Evolutionary conservation across 164 flowering plant genomes (phyloP).

Genomic region (Magnolia sinica): DNA sequence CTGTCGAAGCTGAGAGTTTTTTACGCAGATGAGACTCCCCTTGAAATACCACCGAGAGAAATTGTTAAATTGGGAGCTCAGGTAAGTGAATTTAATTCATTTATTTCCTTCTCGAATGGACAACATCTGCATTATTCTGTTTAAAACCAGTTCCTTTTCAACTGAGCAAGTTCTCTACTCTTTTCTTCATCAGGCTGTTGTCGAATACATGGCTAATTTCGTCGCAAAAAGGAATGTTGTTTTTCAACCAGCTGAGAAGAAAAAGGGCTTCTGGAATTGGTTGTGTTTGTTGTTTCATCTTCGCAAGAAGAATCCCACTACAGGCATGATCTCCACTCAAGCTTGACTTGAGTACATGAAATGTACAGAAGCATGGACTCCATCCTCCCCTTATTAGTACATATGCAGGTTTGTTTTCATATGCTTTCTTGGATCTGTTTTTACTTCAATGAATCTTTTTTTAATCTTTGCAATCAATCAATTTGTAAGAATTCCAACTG

Average conservation of each 20-base stretch:
- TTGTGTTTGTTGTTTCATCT: constrained; percentile 25
- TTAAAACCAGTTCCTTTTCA: background rate
- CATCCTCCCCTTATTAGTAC: background rate
- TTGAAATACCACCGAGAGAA: constrained; percentile 66
- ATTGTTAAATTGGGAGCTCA: constrained; percentile 57
- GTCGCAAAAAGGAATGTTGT: constrained; percentile 18
- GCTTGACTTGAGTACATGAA: background rate
- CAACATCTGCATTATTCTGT: background rate
- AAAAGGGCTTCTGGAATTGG: constrained; percentile 41
- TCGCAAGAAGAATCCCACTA: constrained; percentile 6
- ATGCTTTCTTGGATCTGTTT: background rate
- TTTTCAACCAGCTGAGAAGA: constrained; percentile 20
- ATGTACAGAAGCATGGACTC: background rate
- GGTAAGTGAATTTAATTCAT: constrained; percentile 28
- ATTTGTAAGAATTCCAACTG: constrained; percentile 2
- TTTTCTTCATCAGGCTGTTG: constrained; percentile 45
- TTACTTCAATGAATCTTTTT: background rate
- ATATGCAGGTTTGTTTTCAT: background rate
- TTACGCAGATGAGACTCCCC: constrained; percentile 61
- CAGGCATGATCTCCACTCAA: constrained; percentile 1
- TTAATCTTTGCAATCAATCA: background rate
- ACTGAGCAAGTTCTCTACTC: background rate
- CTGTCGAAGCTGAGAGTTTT: constrained; percentile 57
- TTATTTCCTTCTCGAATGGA: too few relatives aligned
- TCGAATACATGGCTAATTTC: constrained; percentile 50